These are phyloP conservation scores for Thymus mandschuricus DNA, from an alignment of 257 asterid species.

Conservation along the genomic window DNA sequence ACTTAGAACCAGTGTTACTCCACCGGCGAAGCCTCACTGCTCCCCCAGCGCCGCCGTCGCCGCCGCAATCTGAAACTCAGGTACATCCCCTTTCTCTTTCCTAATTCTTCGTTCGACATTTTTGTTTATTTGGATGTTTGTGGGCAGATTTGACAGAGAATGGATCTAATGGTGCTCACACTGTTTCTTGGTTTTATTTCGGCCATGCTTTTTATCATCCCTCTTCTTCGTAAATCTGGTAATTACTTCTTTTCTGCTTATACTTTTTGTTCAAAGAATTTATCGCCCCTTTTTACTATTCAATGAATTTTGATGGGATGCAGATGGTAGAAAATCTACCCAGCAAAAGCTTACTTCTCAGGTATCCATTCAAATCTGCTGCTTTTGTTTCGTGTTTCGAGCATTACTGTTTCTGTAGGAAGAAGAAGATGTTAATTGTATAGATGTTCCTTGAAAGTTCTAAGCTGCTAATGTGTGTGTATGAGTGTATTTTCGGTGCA, in stretches of 20 bases:
- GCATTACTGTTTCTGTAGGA: too few relatives aligned
- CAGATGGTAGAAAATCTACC: constrained; percentile 53
- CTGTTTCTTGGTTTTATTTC: constrained; percentile 57
- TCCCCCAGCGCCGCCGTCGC: constrained; percentile 26
- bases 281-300: not conserved
- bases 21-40: constrained; percentile 4
- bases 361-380: constrained; percentile 40
- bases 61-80: not conserved
- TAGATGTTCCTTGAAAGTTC: too few relatives aligned
- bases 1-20: not conserved
- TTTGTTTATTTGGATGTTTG: not conserved
- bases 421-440: too few relatives aligned
- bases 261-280: not conserved
- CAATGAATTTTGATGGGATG: constrained; percentile 36
- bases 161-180: constrained; percentile 57
- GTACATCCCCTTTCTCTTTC: constrained; percentile 10
- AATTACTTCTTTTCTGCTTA: not conserved
- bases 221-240: constrained; percentile 68
- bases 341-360: constrained; percentile 41
- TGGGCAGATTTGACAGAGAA: constrained; percentile 36
- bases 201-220: constrained; percentile 46
- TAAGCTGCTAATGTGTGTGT: too few relatives aligned
- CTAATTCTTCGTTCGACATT: not conserved
- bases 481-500: too few relatives aligned
- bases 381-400: not conserved